A percentile compares a stretch with the other conserved stretches of the same genome.
Evolutionary conservation across 495 filamentous ascomycete species (phyloP).

Genomic region (Penicillium egyptiacum): DNA sequence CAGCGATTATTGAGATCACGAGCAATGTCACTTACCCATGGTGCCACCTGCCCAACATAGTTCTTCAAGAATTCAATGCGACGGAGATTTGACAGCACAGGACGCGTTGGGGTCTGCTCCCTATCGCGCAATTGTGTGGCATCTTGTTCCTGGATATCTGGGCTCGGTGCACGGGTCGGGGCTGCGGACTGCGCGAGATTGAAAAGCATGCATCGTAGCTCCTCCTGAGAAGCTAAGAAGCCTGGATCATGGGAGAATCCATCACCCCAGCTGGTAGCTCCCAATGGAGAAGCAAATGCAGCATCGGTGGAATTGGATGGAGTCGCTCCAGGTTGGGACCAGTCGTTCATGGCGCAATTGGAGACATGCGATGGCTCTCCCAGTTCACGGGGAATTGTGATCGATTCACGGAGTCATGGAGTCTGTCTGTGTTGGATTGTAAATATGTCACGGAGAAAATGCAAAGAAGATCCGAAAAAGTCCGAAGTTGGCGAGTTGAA

Average conservation of each 20-base stretch:
- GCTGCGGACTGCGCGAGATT: slow-evolving; percentile 37
- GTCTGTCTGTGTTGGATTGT: not conserved
- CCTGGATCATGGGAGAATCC: slow-evolving; percentile 40
- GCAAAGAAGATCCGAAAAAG: not conserved
- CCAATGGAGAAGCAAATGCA: slow-evolving; percentile 26
- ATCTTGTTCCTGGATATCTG: slow-evolving; percentile 10
- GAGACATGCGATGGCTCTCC: not conserved
- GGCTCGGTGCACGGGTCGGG: slow-evolving; percentile 30
- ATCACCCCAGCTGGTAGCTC: slow-evolving; percentile 32
- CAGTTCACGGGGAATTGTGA: not conserved
- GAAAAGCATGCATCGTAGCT: slow-evolving; percentile 39
- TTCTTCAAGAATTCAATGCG: slow-evolving; percentile 45
- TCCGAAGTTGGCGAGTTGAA: not conserved
- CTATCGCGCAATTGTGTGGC: not conserved
- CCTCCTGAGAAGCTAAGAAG: slow-evolving; percentile 42
- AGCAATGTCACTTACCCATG: slow-evolving; percentile 33
- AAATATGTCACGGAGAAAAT: not conserved
- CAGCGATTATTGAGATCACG: not conserved
- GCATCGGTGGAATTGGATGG: slow-evolving; percentile 23
- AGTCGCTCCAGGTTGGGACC: not conserved
- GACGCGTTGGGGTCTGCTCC: slow-evolving; percentile 15
- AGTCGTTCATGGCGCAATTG: not conserved
- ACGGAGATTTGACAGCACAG: slow-evolving; percentile 27
- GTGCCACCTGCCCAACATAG: slow-evolving; percentile 46
- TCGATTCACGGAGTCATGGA: not conserved